Evolutionary conservation across 2,329 filamentous ascomycete genomes (phyloP), one percentile per base, ranked within the genome.

Genomic region (Diaporthe vexans): DNA sequence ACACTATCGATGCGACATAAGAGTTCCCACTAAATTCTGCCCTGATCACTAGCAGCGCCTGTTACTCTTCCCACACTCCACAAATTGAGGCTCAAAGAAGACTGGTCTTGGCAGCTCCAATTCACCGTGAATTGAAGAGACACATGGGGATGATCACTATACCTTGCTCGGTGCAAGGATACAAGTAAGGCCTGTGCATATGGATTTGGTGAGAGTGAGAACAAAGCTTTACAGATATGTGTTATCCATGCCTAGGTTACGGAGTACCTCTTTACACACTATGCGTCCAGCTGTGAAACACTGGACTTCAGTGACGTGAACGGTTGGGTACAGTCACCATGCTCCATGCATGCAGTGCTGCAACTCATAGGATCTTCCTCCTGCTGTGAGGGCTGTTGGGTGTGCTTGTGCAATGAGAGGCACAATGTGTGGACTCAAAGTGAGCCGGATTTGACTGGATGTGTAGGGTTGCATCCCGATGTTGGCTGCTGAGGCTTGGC

Each of bases 21-120:
- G 33, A 17, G 19, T 24, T 61, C 8, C 7, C 33, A n/a, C 8
- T 21, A 6, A 9, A 19, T 17, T 24, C n/a, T 24, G 48, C 58
- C 57, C 17, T 24, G 11, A 29, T 29, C 40, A 33, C 57, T 72
- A 63, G n/a, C 57, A 56, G 21, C 26, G 1, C 3, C 3, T 17
- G 48, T 63, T 72, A 63, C 35, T 43, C 19, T 15, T 35, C 8
- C n/a, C n/a, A 10, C 13, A n/a, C 33, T 29, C 48, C 57, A 46
- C 46, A 52, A 21, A n/a, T 56, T 65, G 70, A 54, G 70, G 70
- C 70, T 72, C 48, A 43, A 46, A 56, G 46, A 43, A 35, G 57
- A 40, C 29, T 51, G 43, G 21, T 11, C 69, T 72, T 57, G 37
- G 67, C 54, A 70, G 67, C 24, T 40, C 46, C 24, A 26, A 43